Base-by-base conservation (phyloP, 495 filamentous ascomycete species). In the Margaritispora aquatica region DNA sequence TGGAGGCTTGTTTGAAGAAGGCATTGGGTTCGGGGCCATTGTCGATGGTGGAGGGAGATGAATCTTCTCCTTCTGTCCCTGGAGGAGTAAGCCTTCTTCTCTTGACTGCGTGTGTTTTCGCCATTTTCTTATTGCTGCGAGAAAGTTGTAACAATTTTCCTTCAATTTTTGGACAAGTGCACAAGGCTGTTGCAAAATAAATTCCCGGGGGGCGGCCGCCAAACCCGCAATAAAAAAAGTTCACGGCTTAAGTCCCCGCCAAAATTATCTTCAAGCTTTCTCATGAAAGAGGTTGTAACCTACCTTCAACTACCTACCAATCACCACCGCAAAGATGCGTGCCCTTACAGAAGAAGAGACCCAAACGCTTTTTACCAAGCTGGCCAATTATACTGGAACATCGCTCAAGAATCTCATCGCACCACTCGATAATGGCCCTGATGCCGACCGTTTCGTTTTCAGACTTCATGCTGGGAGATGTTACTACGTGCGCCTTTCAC, bases 401-500 rank as follows among this genome's bases (percentile, higher is more conserved):
- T 89, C 87, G 11, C 79, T 97, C 52, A 90, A 85, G 62, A 78
- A 86, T 66, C 81, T 97, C 47, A 90, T 96, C 69, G 82, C 88
- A 44, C 84, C 85, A 2, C 78, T 88, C 55, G 81, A 87, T 68
- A 77, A 85, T 66, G 73, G 81, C 24, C 71, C 74, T 46, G 73
- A 79, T 50, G 75, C 82, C 55, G 85, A 89, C 67, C 85, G 88
- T 64, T 85, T 88, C 75, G 90, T 95, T 44, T 97, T 98, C 76
- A 85, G 94, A 27, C 77, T 96, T 27, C 85, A 89, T 62, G 82
- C 86, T 61, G 73, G 71, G 23, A 84, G 94, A 58, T 89, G 96
- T 57, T 98, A 92, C 78, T 96, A 96, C 69, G 84, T 96, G 49
- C 85, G 85, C 51, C 83, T 93, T 50, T 86, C 85, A 1, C 79